Base-by-base conservation (phyloP, 2,329 filamentous ascomycete genomes). In the Neopestalotiopsis clavispora region DNA sequence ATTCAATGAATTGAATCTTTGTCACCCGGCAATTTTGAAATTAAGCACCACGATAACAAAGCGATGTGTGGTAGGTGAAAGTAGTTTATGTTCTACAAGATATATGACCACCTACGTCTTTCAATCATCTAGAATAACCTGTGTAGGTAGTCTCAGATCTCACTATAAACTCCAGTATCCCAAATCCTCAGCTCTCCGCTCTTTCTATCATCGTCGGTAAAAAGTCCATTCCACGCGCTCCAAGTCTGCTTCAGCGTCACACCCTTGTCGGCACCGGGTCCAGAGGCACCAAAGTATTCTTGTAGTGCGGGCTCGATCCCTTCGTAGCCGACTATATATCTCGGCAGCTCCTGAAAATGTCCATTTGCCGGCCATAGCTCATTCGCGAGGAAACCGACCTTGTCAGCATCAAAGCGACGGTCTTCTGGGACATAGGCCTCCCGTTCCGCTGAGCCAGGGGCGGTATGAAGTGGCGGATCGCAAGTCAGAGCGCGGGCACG, bases 401-500 rank as follows among this genome's bases (percentile, higher is more conserved):
- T 89, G 70, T 92, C 80, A 10, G 84, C 87, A 80, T 97, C 98
- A 83, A 99, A 99, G 59, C 91, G 86, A 78, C 97, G 95, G 7
- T 94, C 95, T 83, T 99, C 95, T 78, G 98, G 95, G 17, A 92
- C 83, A 80, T 99, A 99, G 1, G 77, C 76, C 1, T 82, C 84
- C 57, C 95, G 89, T 77, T 93, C 87, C 5, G 80, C 79, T 0
- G 87, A 84, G 32, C 86, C 84, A 0, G 94, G 85, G 2, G 78
- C 78, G 0, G 89, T 88, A 74, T 91, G 83, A 13, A 99, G 82
- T 0, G 96, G 96, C 1, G 96, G 96, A 74, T 98, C 95, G 80
- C 96, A 99, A 5, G 92, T 92, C 17, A 98, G 84, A 0, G 95
- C 95, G 85, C 95, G 95, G 4, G 94, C 94, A 69, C 89, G 82